Base-by-base conservation (phyloP, 139 green algal species). In the Coelastrella sp. region DNA sequence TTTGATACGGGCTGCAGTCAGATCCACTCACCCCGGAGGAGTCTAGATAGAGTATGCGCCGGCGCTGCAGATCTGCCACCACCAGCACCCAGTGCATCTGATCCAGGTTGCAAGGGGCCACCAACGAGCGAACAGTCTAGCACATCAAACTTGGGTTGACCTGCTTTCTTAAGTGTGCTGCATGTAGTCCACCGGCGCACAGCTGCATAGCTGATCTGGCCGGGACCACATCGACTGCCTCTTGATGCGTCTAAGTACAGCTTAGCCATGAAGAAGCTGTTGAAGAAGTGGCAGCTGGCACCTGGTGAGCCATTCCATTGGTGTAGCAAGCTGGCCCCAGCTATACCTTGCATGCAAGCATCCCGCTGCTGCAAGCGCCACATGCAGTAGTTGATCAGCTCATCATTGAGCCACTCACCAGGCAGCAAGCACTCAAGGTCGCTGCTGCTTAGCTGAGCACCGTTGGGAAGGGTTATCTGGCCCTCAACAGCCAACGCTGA, bases 221-320 rank as follows among this genome's bases (percentile, higher is more conserved):
- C 80, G 20, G 59, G 27, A 3, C 35, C 35, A 49, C 35, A 49
- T 49, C 3, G 35, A 49, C 35, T 49, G 35, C 35, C 35, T 49
- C 35, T 49, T 49, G 35, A 3, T 49, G 35, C 35, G 35, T 74
- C 57, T 17, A 74, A 20, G 80, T 85, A 85, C 12, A 73, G 56
- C 57, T 85, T 85, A 57, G 9, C 35, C 59, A 85, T 70, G 80
- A 85, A 85, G 57, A 85, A 85, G 80, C 80, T 85, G 80, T 57
- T 85, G 80, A 85, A 85, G 80, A 85, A 85, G 80, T 85, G 80
- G 80, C 80, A 85, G 59, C 80, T 85, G 80, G 49, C 59, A 73
- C 58, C 80, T 19, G 19, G 27, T 7, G n/a, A 7, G 10, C 25
- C 75, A 0, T 20, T 14, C 25, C 75, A 82, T 25, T 60, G n/a